Conservation (phyloP, 257 asterid genomes). For the Haberlea rhodopensis region DNA sequence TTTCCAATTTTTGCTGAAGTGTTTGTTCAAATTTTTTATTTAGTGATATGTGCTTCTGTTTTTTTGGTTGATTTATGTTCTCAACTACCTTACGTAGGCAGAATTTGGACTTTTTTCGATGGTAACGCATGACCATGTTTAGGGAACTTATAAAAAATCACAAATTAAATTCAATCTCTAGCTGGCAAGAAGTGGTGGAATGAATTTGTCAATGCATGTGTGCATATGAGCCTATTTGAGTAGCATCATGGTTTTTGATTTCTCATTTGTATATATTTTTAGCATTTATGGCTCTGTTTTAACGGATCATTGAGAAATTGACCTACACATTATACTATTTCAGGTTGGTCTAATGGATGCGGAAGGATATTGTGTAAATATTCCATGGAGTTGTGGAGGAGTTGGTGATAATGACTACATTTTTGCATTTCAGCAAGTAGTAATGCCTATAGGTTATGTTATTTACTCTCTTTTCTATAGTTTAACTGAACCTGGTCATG, state of each 20-base stretch:
- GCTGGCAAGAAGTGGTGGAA: slow-evolving; percentile 14
- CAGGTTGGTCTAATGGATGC: slow-evolving; percentile 95
- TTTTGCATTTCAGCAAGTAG: slow-evolving; percentile 87
- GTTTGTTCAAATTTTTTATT: slow-evolving; percentile 13
- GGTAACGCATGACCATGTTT: neutral
- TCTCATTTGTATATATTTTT: neutral
- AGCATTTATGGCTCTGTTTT: slow-evolving; percentile 2
- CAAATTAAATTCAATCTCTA: neutral
- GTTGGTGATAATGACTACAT: slow-evolving; percentile 94
- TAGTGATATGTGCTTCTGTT: slow-evolving; percentile 13
- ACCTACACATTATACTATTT: slow-evolving; percentile 22
- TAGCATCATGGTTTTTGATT: slow-evolving; percentile 11
- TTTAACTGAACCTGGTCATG: neutral
- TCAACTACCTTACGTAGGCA: slow-evolving; percentile 9
- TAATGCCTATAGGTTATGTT: slow-evolving; percentile 84
- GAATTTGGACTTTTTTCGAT: neutral
- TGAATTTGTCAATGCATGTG: slow-evolving; percentile 15
- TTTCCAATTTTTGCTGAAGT: neutral
- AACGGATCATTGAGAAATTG: slow-evolving; percentile 11
- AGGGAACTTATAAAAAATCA: neutral
- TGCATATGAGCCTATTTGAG: slow-evolving; percentile 24
- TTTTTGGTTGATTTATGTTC: slow-evolving; percentile 8
- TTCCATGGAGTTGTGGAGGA: slow-evolving; percentile 95
- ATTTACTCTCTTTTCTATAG: slow-evolving; percentile 10
- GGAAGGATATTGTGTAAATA: slow-evolving; percentile 91